Percentiles rank a stretch among this genome's conserved stretches.
phyloP scores from a whole-genome alignment of 1,139 yeast genomes.

The Komagataea norvegica region DNA sequence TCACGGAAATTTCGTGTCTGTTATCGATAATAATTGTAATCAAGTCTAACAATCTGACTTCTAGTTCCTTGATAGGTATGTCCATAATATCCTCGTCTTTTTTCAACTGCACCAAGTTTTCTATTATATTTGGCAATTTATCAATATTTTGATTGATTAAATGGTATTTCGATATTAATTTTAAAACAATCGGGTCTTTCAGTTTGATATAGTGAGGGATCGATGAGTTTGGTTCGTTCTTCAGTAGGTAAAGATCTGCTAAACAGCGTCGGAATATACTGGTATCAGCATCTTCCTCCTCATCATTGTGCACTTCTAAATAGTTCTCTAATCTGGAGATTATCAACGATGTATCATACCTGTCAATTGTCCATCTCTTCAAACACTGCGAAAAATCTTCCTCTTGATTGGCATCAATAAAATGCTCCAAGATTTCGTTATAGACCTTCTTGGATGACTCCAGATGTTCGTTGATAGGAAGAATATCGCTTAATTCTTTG shows the following conservation, averaged over 20 bases:
- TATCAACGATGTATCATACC: constrained; percentile 45
- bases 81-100: constrained; percentile 32
- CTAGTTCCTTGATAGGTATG: constrained; percentile 42
- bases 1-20: constrained; percentile 60
- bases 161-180: constrained; percentile 58
- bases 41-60: constrained; percentile 39
- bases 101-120: constrained; percentile 41
- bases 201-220: constrained; percentile 56
- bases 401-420: constrained; percentile 36
- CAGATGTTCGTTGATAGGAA: constrained; percentile 39
- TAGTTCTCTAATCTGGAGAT: constrained; percentile 45
- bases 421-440: constrained; percentile 46
- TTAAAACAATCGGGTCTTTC: constrained; percentile 51
- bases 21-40: constrained; percentile 57
- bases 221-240: constrained; percentile 59
- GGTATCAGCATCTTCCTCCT: constrained; percentile 23
- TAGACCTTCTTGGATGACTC: constrained; percentile 35
- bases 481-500: constrained; percentile 34
- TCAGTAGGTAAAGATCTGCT: constrained; percentile 51
- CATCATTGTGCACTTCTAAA: constrained; percentile 26
- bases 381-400: constrained; percentile 40
- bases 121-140: constrained; percentile 49
- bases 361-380: constrained; percentile 50
- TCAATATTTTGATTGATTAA: constrained; percentile 47
- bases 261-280: constrained; percentile 42